Percentiles rank a stretch among this genome's conserved stretches.
Conservation (phyloP, 371 early-diverging fungal genomes). For the Fennellomyces sp. region DNA sequence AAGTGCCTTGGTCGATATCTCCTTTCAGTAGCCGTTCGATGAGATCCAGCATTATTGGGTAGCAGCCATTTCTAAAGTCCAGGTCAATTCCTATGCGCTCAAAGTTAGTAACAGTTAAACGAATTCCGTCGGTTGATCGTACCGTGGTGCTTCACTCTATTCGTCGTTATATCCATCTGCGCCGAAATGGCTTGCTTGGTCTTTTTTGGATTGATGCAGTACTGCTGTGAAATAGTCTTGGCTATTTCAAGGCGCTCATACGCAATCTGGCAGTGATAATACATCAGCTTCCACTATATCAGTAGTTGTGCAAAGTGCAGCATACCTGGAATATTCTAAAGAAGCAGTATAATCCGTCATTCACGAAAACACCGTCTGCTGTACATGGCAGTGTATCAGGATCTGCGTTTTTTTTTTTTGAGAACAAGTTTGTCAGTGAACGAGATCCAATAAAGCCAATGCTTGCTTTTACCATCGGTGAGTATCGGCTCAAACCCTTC, state of each 20-base stretch:
- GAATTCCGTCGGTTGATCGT: not conserved
- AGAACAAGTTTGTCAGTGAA: no score
- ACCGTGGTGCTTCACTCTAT: slow-evolving; percentile 1
- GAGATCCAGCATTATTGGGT: slow-evolving; percentile 70
- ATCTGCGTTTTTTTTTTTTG: not conserved
- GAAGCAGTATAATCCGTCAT: slow-evolving; percentile 83
- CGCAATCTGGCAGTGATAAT: slow-evolving; percentile 76
- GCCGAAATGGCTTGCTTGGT: slow-evolving; percentile 66
- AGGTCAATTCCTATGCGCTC: slow-evolving; percentile 27
- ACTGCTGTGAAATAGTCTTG: slow-evolving; percentile 65
- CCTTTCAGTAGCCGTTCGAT: slow-evolving; percentile 72
- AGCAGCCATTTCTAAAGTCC: slow-evolving; percentile 67
- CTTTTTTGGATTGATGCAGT: slow-evolving; percentile 57
- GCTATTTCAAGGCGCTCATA: slow-evolving; percentile 82
- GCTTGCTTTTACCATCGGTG: not conserved
- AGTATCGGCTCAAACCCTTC: not conserved
- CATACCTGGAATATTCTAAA: slow-evolving; percentile 82
- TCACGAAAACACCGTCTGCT: slow-evolving; percentile 65
- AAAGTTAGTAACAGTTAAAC: not conserved
- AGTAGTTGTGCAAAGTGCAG: not conserved
- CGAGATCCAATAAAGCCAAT: no score
- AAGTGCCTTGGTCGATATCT: slow-evolving; percentile 79
- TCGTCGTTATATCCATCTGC: slow-evolving; percentile 71
- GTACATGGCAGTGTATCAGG: slow-evolving; percentile 1
- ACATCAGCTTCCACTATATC: not conserved